Conservation (phyloP, 257 asterid genomes). For the Voacanga thouarsii region DNA sequence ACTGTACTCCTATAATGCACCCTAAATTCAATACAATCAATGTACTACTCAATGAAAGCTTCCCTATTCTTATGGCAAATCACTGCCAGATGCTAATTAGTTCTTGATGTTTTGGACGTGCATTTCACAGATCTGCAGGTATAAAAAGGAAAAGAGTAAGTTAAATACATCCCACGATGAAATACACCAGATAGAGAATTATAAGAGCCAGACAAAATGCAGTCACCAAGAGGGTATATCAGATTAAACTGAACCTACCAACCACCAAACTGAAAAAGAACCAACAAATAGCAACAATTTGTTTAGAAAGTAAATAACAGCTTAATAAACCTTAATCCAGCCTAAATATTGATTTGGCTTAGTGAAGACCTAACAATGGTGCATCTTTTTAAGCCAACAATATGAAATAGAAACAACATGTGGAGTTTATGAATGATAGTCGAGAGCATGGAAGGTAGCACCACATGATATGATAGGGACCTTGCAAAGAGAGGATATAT, state of each 20-base stretch:
- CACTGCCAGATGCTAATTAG: too few relatives aligned
- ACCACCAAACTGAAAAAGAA: not conserved
- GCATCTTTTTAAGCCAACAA: not conserved
- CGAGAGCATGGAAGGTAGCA: not conserved
- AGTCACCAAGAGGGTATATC: not conserved
- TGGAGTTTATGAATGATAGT: too few relatives aligned
- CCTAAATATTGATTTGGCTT: not conserved
- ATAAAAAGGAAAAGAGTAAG: not conserved
- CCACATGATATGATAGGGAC: not conserved
- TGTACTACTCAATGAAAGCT: too few relatives aligned
- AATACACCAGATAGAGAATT: not conserved
- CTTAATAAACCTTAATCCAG: not conserved
- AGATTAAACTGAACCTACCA: not conserved
- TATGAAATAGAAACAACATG: not conserved
- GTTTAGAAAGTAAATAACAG: not conserved
- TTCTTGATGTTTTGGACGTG: too few relatives aligned
- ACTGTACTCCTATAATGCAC: too few relatives aligned
- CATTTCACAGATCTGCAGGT: not conserved
- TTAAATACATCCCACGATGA: not conserved
- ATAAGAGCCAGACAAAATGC: not conserved
- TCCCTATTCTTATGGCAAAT: not conserved
- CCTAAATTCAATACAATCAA: too few relatives aligned
- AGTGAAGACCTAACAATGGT: not conserved
- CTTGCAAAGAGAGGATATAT: not conserved
- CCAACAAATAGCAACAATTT: not conserved